Percentiles rank a stretch among this genome's conserved stretches.
phyloP scores from a whole-genome alignment of 1,284 basidiomycete species.

The Athelia psychrophila region DNA sequence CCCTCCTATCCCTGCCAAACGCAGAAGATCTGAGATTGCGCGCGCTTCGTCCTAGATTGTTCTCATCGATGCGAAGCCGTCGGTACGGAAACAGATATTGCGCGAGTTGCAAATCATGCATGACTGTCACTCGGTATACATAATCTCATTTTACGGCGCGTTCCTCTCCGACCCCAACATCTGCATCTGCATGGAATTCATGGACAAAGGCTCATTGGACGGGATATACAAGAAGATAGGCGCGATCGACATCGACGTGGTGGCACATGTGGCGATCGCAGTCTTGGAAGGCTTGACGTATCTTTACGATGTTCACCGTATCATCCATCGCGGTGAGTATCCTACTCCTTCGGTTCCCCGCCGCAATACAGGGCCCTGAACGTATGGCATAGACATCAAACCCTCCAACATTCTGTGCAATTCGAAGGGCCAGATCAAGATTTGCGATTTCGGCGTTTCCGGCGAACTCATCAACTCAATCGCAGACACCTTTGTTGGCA shows the following conservation, averaged over 20 bases:
- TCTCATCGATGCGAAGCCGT: constrained; percentile 97
- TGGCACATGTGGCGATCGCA: constrained; percentile 86
- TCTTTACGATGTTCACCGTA: constrained; percentile 98
- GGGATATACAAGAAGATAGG: constrained; percentile 94
- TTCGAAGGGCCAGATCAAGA: constrained; percentile 76
- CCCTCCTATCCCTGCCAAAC: too few relatives aligned
- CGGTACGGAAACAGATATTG: constrained; percentile 95
- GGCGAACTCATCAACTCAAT: constrained; percentile 99
- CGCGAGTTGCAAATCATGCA: constrained; percentile 99
- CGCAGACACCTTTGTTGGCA: constrained; percentile 98
- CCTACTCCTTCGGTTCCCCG: not conserved
- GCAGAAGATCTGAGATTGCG: too few relatives aligned
- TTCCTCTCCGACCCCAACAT: constrained; percentile 96
- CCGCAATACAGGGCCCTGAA: not conserved
- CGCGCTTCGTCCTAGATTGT: constrained; percentile 75
- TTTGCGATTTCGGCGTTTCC: constrained; percentile 98
- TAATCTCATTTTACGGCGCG: constrained; percentile 96
- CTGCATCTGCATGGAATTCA: constrained; percentile 98
- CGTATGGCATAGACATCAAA: constrained; percentile 82
- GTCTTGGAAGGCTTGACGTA: constrained; percentile 96
- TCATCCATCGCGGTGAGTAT: constrained; percentile 92
- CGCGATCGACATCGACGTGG: constrained; percentile 85
- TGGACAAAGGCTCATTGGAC: constrained; percentile 92
- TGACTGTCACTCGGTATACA: constrained; percentile 91
- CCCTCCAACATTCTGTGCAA: constrained; percentile 98